These are phyloP conservation scores for Gymnopilus junonius DNA, from an alignment of 768 basidiomycete species.

Conservation along the genomic window DNA sequence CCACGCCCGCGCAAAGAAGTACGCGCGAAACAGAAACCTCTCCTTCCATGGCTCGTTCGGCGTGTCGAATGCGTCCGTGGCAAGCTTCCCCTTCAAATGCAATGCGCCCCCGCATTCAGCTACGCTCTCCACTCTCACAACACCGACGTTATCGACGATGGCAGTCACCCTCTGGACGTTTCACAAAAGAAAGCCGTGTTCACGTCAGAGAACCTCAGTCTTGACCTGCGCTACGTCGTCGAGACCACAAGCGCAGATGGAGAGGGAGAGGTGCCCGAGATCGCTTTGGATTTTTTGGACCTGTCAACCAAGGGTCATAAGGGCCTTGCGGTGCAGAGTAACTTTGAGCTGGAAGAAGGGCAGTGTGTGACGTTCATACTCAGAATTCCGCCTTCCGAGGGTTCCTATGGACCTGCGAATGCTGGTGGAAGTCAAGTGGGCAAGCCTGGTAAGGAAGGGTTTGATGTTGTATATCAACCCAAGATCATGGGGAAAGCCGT, in stretches of 20 bases:
- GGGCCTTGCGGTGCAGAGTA: slow-evolving; percentile 63
- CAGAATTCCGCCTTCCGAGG: slow-evolving; percentile 57
- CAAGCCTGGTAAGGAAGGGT: not conserved
- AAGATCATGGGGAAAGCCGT: slow-evolving; percentile 26
- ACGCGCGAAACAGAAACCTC: slow-evolving; percentile 51
- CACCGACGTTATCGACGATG: slow-evolving; percentile 58
- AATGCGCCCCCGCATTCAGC: slow-evolving; percentile 96
- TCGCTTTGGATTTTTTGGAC: slow-evolving; percentile 67
- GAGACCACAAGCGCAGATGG: slow-evolving; percentile 51
- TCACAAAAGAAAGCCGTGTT: slow-evolving; percentile 65
- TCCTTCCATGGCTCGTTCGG: slow-evolving; percentile 85
- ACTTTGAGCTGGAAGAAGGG: slow-evolving; percentile 76
- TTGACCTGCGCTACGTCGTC: slow-evolving; percentile 80
- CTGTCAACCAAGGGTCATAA: slow-evolving; percentile 74
- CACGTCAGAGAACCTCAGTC: slow-evolving; percentile 53
- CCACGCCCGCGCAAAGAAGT: slow-evolving; percentile 59
- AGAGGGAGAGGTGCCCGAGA: slow-evolving; percentile 49
- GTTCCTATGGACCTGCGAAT: not conserved
- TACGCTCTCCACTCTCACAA: slow-evolving; percentile 83
- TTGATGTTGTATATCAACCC: not conserved
- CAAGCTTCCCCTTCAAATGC: slow-evolving; percentile 74
- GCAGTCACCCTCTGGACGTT: slow-evolving; percentile 17
- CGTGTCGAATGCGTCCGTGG: slow-evolving; percentile 91
- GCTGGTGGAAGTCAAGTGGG: not conserved
- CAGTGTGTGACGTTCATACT: slow-evolving; percentile 91